These are phyloP conservation scores for Vicia faba DNA, from an alignment of 306 rosid species.

Conservation along the genomic window DNA sequence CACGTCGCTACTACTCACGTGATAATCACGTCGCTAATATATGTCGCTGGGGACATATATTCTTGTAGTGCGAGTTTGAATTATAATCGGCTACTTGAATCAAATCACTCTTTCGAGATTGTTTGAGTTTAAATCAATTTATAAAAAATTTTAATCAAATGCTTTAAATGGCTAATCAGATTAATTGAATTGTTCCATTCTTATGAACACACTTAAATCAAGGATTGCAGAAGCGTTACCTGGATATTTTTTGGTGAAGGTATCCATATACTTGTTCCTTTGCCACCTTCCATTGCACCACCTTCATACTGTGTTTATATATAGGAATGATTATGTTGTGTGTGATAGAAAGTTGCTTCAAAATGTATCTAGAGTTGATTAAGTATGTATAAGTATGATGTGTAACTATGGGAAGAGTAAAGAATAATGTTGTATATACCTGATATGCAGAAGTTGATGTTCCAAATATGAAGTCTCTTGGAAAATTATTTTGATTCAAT, in stretches of 20 bases:
- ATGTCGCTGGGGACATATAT: too few relatives aligned
- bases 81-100: too few relatives aligned
- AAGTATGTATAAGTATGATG: too few relatives aligned
- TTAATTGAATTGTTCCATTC: too few relatives aligned
- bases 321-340: neutral
- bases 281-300: constrained; percentile 52
- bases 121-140: too few relatives aligned
- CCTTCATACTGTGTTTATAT: constrained; percentile 55
- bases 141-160: too few relatives aligned
- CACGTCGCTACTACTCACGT: too few relatives aligned
- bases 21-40: too few relatives aligned
- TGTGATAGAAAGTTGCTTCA: neutral
- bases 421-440: constrained; percentile 8
- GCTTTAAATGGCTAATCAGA: neutral
- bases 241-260: constrained; percentile 51
- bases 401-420: too few relatives aligned
- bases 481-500: constrained; percentile 48
- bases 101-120: too few relatives aligned
- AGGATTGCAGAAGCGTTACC: neutral
- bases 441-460: constrained; percentile 42
- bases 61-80: constrained; percentile 10
- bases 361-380: neutral
- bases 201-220: too few relatives aligned
- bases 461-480: constrained; percentile 31
- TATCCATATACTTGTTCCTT: constrained; percentile 56